phyloP scores from a whole-genome alignment of 352 stramenopile species.

The Globisporangium ultimum region DNA sequence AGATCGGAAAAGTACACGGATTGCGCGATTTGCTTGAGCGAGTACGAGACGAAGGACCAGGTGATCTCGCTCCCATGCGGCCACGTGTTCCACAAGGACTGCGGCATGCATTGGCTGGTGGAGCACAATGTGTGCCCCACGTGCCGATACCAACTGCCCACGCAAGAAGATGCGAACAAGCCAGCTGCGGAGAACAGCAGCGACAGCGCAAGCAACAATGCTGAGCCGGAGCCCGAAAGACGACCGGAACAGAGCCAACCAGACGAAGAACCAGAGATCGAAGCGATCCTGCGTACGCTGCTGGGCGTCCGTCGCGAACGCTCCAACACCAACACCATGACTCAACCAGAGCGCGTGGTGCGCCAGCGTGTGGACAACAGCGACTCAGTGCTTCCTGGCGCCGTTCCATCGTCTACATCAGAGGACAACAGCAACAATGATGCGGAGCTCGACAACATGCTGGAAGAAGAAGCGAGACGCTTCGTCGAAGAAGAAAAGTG shows the following conservation, averaged over 20 bases:
- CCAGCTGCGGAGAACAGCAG: constrained; percentile 14
- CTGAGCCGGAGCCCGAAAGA: not conserved
- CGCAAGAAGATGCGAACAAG: constrained; percentile 13
- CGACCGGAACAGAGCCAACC: constrained; percentile 11
- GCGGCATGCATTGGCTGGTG: constrained; percentile 67
- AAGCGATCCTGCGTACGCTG: constrained; percentile 15
- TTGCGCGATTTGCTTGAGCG: constrained; percentile 73
- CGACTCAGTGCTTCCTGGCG: constrained; percentile 16
- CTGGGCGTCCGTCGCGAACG: constrained; percentile 40
- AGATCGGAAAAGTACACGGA: constrained; percentile 50
- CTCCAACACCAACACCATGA: constrained; percentile 7
- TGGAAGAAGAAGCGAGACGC: constrained; percentile 58
- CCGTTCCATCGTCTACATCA: constrained; percentile 10
- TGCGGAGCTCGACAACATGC: constrained; percentile 43
- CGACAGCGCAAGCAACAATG: not conserved
- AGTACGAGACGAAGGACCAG: constrained; percentile 63
- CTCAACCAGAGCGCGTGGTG: constrained; percentile 33
- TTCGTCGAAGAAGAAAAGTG: constrained; percentile 54
- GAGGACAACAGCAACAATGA: constrained; percentile 14
- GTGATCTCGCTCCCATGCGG: constrained; percentile 69
- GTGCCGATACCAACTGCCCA: constrained; percentile 64
- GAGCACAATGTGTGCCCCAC: constrained; percentile 81
- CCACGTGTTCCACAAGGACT: constrained; percentile 79
- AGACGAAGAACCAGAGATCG: constrained; percentile 19
- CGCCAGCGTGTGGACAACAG: constrained; percentile 47